These are phyloP conservation scores for Takashimella koratensis DNA, from an alignment of 1,284 basidiomycete species.

Conservation along the genomic window DNA sequence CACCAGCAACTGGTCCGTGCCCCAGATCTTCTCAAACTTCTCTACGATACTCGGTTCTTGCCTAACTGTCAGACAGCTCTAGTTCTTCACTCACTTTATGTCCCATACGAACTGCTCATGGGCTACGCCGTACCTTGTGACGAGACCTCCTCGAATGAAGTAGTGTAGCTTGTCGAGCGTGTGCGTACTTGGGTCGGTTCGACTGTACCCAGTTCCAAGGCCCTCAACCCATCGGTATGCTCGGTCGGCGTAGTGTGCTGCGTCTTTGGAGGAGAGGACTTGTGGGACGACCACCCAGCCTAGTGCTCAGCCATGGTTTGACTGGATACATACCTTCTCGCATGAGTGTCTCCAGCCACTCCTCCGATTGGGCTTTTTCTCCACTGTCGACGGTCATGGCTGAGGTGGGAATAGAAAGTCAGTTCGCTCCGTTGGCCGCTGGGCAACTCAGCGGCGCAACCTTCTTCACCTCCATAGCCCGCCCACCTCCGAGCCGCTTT, in stretches of 20 bases:
- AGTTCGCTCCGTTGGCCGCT: no score
- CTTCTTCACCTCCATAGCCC: no score
- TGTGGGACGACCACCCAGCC: slow-evolving; percentile 42
- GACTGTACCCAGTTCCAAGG: slow-evolving; percentile 45
- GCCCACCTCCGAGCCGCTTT: no score
- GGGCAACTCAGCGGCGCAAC: no score
- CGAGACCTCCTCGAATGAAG: slow-evolving; percentile 26
- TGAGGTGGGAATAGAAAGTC: no score
- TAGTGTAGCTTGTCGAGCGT: slow-evolving; percentile 38
- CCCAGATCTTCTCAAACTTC: slow-evolving; percentile 33
- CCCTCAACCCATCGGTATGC: slow-evolving; percentile 45
- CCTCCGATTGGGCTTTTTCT: no score
- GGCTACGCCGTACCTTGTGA: slow-evolving; percentile 30
- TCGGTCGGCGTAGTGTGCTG: slow-evolving; percentile 36
- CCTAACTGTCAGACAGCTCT: slow-evolving; percentile 18
- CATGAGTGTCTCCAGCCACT: no score
- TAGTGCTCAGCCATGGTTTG: no score
- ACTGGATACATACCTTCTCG: no score
- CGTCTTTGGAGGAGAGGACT: slow-evolving; percentile 34
- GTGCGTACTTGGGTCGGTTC: slow-evolving; percentile 44
- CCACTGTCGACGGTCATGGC: no score
- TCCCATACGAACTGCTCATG: slow-evolving; percentile 35
- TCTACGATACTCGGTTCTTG: slow-evolving; percentile 27
- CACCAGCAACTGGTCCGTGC: slow-evolving; percentile 34
- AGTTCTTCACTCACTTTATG: no score